A percentile compares a stretch with the other conserved stretches of the same genome.
Evolutionary conservation across 2,329 filamentous ascomycete genomes (phyloP).

Genomic region (Penicillium brevicompactum): DNA sequence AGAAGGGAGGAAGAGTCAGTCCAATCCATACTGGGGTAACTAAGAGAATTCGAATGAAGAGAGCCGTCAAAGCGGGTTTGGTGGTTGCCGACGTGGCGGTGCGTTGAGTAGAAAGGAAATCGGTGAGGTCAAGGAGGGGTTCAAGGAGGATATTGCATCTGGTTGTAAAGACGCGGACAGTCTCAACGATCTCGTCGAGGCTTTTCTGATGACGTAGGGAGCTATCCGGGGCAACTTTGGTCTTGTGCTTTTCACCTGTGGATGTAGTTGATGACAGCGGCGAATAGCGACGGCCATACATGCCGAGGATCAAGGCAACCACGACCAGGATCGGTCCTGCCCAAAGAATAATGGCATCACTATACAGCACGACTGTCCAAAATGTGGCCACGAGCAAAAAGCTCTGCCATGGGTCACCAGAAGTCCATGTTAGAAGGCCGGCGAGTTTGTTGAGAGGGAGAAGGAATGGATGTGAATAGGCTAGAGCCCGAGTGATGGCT

Average conservation of each 20-base stretch:
- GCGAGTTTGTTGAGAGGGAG: slow-evolving; percentile 82
- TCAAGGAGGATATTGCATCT: slow-evolving; percentile 91
- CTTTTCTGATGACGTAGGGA: slow-evolving; percentile 86
- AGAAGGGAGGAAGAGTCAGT: slow-evolving; percentile 78
- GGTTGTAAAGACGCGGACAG: slow-evolving; percentile 83
- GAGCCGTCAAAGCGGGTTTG: slow-evolving; percentile 80
- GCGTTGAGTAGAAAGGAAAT: slow-evolving; percentile 88
- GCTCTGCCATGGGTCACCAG: slow-evolving; percentile 93
- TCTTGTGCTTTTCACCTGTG: slow-evolving; percentile 65
- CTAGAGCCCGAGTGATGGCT: slow-evolving; percentile 88
- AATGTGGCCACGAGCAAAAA: slow-evolving; percentile 84
- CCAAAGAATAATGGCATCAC: slow-evolving; percentile 76
- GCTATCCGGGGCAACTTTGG: slow-evolving; percentile 57
- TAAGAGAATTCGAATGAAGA: slow-evolving; percentile 86
- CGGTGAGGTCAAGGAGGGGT: slow-evolving; percentile 82
- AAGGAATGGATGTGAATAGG: slow-evolving; percentile 94
- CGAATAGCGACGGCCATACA: slow-evolving; percentile 90
- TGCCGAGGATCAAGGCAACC: slow-evolving; percentile 76
- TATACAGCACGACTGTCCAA: slow-evolving; percentile 85
- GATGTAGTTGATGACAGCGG: slow-evolving; percentile 84
- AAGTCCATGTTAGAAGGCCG: slow-evolving; percentile 91
- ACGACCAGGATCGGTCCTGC: slow-evolving; percentile 84
- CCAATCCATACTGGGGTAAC: slow-evolving; percentile 86
- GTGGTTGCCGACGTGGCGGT: slow-evolving; percentile 91
- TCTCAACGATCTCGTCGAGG: slow-evolving; percentile 95